phyloP scores from a whole-genome alignment of 345 rosid species.

The Bruguiera gymnorhiza region DNA sequence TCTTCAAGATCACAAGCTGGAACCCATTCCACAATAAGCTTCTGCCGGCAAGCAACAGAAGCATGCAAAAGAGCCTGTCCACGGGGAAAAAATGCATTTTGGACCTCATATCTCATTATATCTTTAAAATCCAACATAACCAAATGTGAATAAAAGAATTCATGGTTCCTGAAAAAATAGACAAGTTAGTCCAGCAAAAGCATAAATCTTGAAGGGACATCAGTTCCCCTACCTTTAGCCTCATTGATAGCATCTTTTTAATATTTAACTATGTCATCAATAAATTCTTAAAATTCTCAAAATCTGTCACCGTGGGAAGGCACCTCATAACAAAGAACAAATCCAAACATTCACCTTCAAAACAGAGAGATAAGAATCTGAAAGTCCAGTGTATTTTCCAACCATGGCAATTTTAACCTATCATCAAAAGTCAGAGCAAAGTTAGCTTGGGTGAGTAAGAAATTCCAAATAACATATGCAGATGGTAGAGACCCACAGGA shows the following conservation, averaged over 20 bases:
- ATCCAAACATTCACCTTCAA: slow-evolving; percentile 44
- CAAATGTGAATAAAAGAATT: background rate
- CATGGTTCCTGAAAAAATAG: background rate
- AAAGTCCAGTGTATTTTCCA: slow-evolving; percentile 87
- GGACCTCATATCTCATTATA: background rate
- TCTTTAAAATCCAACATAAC: background rate
- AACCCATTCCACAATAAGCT: slow-evolving; percentile 87
- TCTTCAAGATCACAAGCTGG: slow-evolving; percentile 99
- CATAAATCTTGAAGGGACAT: too few relatives aligned
- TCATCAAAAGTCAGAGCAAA: background rate
- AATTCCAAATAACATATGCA: background rate
- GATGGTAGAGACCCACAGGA: slow-evolving; percentile 46
- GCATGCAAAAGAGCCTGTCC: slow-evolving; percentile 95
- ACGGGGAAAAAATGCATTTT: slow-evolving; percentile 10
- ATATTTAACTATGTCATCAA: background rate
- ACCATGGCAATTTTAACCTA: slow-evolving; percentile 95
- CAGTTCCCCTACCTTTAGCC: too few relatives aligned
- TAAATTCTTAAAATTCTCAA: background rate
- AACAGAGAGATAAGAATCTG: slow-evolving; percentile 91
- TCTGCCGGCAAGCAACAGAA: slow-evolving; percentile 78
- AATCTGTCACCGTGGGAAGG: too few relatives aligned
- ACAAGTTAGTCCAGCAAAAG: too few relatives aligned
- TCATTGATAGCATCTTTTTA: too few relatives aligned
- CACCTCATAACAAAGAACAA: too few relatives aligned
- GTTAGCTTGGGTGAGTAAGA: slow-evolving; percentile 9